A percentile compares a stretch with the other conserved stretches of the same genome.
Conservation (phyloP, 345 rosid species). For the Salix brachista region DNA sequence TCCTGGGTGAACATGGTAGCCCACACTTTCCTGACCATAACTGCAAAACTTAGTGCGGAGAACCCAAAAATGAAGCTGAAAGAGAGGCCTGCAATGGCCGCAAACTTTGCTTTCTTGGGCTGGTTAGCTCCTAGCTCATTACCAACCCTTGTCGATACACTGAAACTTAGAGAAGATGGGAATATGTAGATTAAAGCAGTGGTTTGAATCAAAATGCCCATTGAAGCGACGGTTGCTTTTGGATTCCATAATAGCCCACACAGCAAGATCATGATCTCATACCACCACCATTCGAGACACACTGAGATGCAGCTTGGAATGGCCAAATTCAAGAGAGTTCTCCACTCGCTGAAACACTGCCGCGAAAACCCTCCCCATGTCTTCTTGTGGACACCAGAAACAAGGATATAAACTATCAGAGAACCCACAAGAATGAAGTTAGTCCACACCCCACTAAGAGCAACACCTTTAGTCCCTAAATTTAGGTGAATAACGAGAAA, state of each 20-base stretch:
- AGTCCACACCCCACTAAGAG: constrained; percentile 67
- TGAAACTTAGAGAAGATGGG: constrained; percentile 74
- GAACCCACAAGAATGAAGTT: constrained; percentile 59
- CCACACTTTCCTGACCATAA: constrained; percentile 58
- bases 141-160: constrained; percentile 78
- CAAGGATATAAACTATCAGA: constrained; percentile 47
- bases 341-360: constrained; percentile 62
- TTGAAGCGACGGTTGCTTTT: constrained; percentile 73
- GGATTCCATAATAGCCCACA: constrained; percentile 72
- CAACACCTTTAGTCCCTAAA: constrained; percentile 68
- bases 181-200: constrained; percentile 78
- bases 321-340: constrained; percentile 46
- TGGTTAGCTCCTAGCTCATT: constrained; percentile 68
- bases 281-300: constrained; percentile 99
- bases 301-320: constrained; percentile 88
- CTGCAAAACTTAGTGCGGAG: constrained; percentile 45
- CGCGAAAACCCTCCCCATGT: constrained; percentile 56
- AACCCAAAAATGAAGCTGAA: constrained; percentile 58
- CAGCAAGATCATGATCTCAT: constrained; percentile 78
- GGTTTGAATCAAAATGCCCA: constrained; percentile 88
- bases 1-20: constrained; percentile 68
- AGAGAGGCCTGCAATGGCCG: constrained; percentile 51
- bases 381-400: constrained; percentile 46
- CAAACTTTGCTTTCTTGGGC: constrained; percentile 55
- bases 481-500: constrained; percentile 46